A percentile compares a stretch with the other conserved stretches of the same genome.
These are phyloP conservation scores for Colletotrichum viniferum DNA, from an alignment of 2,329 filamentous ascomycete genomes.

Conservation along the genomic window DNA sequence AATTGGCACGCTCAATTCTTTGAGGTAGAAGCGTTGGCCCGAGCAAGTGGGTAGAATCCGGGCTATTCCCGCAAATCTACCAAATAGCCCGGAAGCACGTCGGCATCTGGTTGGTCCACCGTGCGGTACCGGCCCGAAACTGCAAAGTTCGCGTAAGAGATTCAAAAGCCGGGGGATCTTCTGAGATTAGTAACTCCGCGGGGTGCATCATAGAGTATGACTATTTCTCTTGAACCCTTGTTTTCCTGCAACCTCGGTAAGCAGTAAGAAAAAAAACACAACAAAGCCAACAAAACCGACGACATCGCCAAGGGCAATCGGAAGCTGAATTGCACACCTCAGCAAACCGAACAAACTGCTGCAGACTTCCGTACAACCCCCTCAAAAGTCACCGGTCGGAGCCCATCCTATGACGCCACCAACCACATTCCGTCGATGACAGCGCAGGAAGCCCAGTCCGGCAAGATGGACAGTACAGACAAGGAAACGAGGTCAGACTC, in stretches of 20 bases:
- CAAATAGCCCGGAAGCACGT: not conserved
- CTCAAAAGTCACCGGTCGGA: not conserved
- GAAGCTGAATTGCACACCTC: not conserved
- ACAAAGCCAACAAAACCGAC: not conserved
- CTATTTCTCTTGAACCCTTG: not conserved
- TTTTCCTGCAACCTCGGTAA: not conserved
- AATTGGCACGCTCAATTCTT: not conserved
- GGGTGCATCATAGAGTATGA: not conserved
- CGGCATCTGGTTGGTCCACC: conserved; percentile 10
- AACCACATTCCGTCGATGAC: not conserved
- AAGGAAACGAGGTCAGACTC: conserved; percentile 16
- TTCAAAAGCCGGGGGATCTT: not conserved
- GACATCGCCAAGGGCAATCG: not conserved
- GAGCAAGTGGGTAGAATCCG: not conserved
- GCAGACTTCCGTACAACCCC: not conserved
- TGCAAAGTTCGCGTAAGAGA: not conserved
- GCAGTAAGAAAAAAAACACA: not conserved
- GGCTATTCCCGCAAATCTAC: not conserved
- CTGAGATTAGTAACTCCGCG: not conserved
- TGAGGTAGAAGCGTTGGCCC: not conserved
- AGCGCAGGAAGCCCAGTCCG: not conserved
- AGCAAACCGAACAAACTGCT: not conserved
- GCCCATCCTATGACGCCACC: not conserved
- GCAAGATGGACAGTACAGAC: not conserved
- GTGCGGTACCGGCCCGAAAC: conserved; percentile 8